Base-by-base conservation (phyloP, 139 green algal species). In the Haematococcus sp. region DNA sequence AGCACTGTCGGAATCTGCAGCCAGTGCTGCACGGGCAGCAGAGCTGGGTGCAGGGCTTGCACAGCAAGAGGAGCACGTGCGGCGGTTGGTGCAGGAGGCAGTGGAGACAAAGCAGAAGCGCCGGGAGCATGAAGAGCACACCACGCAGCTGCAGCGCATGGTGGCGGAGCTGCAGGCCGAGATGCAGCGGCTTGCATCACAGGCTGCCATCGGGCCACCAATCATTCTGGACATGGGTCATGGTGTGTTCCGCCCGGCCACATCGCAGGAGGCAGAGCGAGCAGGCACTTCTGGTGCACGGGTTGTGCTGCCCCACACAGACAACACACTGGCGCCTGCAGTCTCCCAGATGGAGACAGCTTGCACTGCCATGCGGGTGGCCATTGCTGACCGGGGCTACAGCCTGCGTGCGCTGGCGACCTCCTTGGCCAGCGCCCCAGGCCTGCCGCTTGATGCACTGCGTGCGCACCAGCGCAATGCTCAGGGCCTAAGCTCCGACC, bases 101-200 rank as follows among this genome's bases (percentile, higher is more conserved):
- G 40, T 15, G 35, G 9, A 35, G 19, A 70, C 15, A 15, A 35
- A 70, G 34, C 34, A 43, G 7, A 20, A 52, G 63, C 63, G 58
- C 20, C 63, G 52, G 5, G 63, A 70, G 7, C 52, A 58, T 22
- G 35, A 70, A 20, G 35, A 58, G 63, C 63, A 70, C 63, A 70
- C 35, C 16, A 40, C 27, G 4, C n/a, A 40, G 23, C 72, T 79
- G 64, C 77, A 83, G 40, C 71, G 77, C 33, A 49, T 79, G 51
- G 73, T 74, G 20, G 72, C 71, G 1, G 77, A 83, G 72, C 70
- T 83, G 72, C 49, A 71, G 52, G 77, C 77, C 19, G 77, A 83
- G 77, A 73, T 83, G 49, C 55, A 73, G 60, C 65, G 77, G 22
- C 46, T 83, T 51, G 77, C 77, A 20, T 66, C 77, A 15, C 71